Evolutionary conservation across 2,329 filamentous ascomycete genomes (phyloP), one percentile per base, ranked within the genome.

Genomic region (Cladophialophora immunda): DNA sequence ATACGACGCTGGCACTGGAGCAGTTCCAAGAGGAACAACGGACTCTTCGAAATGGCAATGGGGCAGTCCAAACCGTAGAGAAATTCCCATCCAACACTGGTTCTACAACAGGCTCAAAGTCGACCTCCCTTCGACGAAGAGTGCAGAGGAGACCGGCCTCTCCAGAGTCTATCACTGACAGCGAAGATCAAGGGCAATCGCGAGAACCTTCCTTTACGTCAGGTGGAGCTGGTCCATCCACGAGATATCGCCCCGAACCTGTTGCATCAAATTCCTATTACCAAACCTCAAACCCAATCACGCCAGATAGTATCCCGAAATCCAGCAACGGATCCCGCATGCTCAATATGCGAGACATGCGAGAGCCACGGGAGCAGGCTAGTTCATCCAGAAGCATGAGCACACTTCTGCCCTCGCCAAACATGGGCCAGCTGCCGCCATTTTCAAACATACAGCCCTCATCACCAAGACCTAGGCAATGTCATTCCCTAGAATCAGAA

Each of bases 1-100:
- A 88, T 73, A 80, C 85, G 22, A 77, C 80, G 29, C 78, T 83
- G 64, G 83, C 85, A 65, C 75, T 88, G 34, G 80, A 83, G 71
- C 82, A 69, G 62, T 67, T 70, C 9, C 60, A 70, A 65, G 66
- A 69, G 54, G 70, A 74, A 50, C 67, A 70, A 22, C 62, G 58
- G 57, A 65, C 41, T 36, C 65, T 74, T 25, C 59, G 68, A 53
- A 61, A 52, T 57, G 64, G 62, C 11, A 69, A 71, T 36, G 72
- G 72, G 22, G 58, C 58, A 3, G 22, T 74, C 34, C 62, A 66
- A 27, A 74, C 65, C 7, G 61, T 74, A 25, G 62, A 70, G 56
- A 59, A 55, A 29, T 67, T 64, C 32, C 57, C 62, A 30, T 63
- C 66, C 3, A 64, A 60, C 60, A 41, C 54, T 22, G 57, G 65